phyloP scores from a whole-genome alignment of 2,329 filamentous ascomycete species.

The Venturia aucupariae region DNA sequence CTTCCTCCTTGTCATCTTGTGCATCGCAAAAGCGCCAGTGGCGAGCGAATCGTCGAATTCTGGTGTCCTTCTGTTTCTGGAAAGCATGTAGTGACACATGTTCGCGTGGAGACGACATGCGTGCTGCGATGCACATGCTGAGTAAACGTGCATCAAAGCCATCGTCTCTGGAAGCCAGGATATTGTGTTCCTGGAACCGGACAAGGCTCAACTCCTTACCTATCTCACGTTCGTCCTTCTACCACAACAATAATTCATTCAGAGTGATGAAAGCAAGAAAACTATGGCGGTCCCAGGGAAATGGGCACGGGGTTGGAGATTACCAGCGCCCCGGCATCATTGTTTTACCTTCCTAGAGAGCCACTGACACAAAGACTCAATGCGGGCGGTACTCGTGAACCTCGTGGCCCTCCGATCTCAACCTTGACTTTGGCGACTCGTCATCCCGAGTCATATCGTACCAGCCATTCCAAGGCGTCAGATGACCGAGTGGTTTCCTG shows the following conservation, averaged over 20 bases:
- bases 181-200: not conserved
- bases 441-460: not conserved
- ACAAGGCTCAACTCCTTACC: not conserved
- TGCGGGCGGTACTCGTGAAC: not conserved
- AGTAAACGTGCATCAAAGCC: not conserved
- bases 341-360: not conserved
- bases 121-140: constrained; percentile 3
- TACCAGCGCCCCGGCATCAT: not conserved
- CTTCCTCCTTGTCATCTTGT: not conserved
- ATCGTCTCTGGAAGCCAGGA: not conserved
- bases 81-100: constrained; percentile 9
- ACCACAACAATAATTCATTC: not conserved
- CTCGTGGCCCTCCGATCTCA: not conserved
- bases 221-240: not conserved
- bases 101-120: constrained; percentile 5
- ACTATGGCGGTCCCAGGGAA: not conserved
- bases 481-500: not conserved
- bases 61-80: constrained; percentile 8
- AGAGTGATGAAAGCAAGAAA: not conserved
- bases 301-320: not conserved
- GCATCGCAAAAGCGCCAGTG: not conserved
- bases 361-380: not conserved
- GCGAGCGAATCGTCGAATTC: constrained; percentile 7
- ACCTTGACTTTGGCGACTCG: not conserved
- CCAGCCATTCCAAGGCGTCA: not conserved